A percentile compares a stretch with the other conserved stretches of the same genome.
These are phyloP conservation scores for Saitozyma sp. DNA, from an alignment of 768 basidiomycete genomes.

Conservation along the genomic window DNA sequence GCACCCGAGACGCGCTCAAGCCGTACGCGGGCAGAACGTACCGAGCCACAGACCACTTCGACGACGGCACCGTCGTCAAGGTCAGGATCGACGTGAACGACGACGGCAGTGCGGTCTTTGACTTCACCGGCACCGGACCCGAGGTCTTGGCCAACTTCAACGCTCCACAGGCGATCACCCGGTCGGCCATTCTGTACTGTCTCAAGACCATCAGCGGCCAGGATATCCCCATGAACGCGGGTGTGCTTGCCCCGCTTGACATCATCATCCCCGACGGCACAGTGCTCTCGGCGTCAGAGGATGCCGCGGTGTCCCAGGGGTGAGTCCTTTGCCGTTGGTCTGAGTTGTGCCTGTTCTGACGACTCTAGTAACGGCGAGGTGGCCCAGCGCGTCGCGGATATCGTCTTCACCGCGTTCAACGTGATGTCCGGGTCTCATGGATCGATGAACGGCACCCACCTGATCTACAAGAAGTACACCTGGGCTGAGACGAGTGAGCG, in stretches of 20 bases:
- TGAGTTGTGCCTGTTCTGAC: too few relatives aligned
- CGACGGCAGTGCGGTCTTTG: slow-evolving; percentile 75
- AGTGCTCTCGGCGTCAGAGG: slow-evolving; percentile 2
- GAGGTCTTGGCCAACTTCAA: slow-evolving; percentile 53
- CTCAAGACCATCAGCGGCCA: slow-evolving; percentile 33
- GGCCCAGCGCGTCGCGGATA: too few relatives aligned
- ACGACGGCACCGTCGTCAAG: slow-evolving; percentile 49
- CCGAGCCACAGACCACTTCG: slow-evolving; percentile 61
- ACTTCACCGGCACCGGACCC: slow-evolving; percentile 61
- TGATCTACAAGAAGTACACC: too few relatives aligned
- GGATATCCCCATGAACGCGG: slow-evolving; percentile 46
- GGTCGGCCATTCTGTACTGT: slow-evolving; percentile 46
- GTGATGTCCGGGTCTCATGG: too few relatives aligned
- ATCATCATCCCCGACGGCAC: slow-evolving; percentile 9
- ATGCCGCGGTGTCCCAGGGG: slow-evolving; percentile 5
- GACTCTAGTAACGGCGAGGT: too few relatives aligned
- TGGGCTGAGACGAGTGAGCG: too few relatives aligned
- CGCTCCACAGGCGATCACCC: slow-evolving; percentile 33
- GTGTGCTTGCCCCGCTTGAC: slow-evolving; percentile 24
- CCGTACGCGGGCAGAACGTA: slow-evolving; percentile 5
- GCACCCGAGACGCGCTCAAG: slow-evolving; percentile 56
- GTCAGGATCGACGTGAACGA: slow-evolving; percentile 76
- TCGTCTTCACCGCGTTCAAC: too few relatives aligned
- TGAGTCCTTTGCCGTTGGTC: too few relatives aligned
- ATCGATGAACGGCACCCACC: too few relatives aligned